Evolutionary conservation across 1,139 yeast genomes (phyloP), one percentile per base, ranked within the genome.

Genomic region (Sugiyamaella castrensis): DNA sequence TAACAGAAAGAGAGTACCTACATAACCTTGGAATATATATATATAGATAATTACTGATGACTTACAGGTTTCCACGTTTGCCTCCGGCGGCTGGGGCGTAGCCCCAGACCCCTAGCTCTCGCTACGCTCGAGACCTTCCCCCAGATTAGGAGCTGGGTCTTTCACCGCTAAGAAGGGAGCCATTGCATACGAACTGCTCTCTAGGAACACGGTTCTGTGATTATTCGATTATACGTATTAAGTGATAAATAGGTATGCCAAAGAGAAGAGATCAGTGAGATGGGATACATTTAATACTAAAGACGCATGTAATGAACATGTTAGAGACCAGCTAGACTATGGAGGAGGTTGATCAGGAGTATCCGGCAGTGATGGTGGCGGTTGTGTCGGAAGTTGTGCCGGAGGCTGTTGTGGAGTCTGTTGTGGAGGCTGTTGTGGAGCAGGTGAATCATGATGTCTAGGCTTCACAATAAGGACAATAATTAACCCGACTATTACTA

Each of bases 401-500:
- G 59, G 51, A 1, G 46, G 43, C 13, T 44, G 37, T 12, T 51
- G 49, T 27, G 43, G 50, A 13, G 38, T 39, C 5, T 51, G 50
- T 10, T 52, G 36, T 6, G 57, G 54, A 6, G 54, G 43, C 2
- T 57, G 55, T 1, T 56, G 40, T 7, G 61, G 46, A 8, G 56
- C 11, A n/a, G 56, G 27, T 11, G 46, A 37, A 29, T 45, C 42
- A 28, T 61, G 66, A 10, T 56, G 52, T 52, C 68, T 74, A 1
- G 96, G 96, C 59, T 81, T 83, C 44, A 87, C 75, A 57, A 89
- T 69, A 11, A 91, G 80, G 9, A 89, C 66, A 58, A 91, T 76
- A 48, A 91, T 73, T 48, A 89, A 71, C 3, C 87, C 85, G 50
- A 88, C 71, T 28, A 87, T 94, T 32, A 89, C 66, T 51, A 92